Conservation (phyloP, 208 protist genomes). For the Leishmania tropica region DNA sequence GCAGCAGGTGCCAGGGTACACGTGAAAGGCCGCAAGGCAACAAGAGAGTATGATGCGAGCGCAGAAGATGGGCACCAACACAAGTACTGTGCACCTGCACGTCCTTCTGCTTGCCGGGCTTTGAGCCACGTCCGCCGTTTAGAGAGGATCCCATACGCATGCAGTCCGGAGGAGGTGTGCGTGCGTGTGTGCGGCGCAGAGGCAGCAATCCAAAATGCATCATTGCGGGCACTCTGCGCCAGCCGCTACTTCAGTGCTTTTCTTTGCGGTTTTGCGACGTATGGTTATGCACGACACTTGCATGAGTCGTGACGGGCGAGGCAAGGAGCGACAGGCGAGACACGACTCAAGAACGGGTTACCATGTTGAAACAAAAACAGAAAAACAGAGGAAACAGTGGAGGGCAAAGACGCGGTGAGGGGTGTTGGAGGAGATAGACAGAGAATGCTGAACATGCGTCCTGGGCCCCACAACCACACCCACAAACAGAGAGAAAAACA, state of each 20-base stretch:
- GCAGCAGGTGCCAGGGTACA: neutral
- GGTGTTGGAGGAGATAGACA: too few species aligned
- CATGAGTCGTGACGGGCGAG: neutral
- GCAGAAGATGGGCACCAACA: neutral
- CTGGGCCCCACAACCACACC: neutral
- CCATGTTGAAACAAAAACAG: neutral
- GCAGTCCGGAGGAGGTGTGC: neutral
- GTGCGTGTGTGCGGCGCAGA: neutral
- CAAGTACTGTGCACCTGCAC: neutral
- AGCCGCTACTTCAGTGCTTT: neutral
- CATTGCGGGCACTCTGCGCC: neutral
- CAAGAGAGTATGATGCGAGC: neutral
- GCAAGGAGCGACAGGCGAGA: neutral
- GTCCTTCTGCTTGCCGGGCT: neutral
- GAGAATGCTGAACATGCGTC: neutral
- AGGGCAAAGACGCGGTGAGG: neutral
- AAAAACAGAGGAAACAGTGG: neutral
- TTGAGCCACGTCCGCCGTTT: neutral
- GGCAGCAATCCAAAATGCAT: neutral
- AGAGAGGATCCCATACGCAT: neutral
- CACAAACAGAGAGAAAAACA: neutral
- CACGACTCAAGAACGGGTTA: neutral
- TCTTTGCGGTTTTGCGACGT: neutral
- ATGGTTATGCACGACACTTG: neutral
- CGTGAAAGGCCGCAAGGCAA: neutral